A percentile compares a stretch with the other conserved stretches of the same genome.
Evolutionary conservation across 2,329 filamentous ascomycete species (phyloP).

Genomic region (Lojkania enalia): DNA sequence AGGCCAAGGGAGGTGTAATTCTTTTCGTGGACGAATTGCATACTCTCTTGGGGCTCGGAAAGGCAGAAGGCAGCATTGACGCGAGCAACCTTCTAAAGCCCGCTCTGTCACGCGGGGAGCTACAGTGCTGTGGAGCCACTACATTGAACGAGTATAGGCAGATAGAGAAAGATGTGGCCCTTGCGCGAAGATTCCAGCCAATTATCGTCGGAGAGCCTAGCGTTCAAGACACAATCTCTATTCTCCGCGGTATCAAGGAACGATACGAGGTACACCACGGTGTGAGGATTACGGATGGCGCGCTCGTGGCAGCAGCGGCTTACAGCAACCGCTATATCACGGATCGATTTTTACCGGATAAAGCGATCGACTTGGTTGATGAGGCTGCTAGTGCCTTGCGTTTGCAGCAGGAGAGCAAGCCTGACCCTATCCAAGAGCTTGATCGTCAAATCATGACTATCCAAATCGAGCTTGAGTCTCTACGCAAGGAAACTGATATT

Average conservation of each 20-base stretch:
- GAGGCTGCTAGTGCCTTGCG: conserved; percentile 90
- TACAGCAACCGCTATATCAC: conserved; percentile 97
- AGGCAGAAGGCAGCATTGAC: conserved; percentile 95
- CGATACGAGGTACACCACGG: conserved; percentile 97
- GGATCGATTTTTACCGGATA: conserved; percentile 92
- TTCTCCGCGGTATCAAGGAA: conserved; percentile 94
- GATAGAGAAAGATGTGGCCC: conserved; percentile 94
- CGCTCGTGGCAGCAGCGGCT: conserved; percentile 86
- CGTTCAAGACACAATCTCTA: conserved; percentile 91
- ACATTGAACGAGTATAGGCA: conserved; percentile 88
- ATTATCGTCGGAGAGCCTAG: conserved; percentile 91
- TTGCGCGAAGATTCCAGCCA: conserved; percentile 91
- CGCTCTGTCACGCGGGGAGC: conserved; percentile 84
- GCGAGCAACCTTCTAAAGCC: conserved; percentile 94
- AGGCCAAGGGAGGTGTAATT: conserved; percentile 86
- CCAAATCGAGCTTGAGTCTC: conserved; percentile 92
- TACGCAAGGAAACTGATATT: conserved; percentile 91
- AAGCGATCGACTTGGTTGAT: conserved; percentile 95
- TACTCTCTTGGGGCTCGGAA: conserved; percentile 86
- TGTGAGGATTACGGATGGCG: conserved; percentile 89
- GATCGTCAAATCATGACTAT: conserved; percentile 97
- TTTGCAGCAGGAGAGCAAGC: conserved; percentile 94
- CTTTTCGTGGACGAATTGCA: conserved; percentile 96
- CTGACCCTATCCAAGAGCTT: conserved; percentile 87
- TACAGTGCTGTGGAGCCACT: conserved; percentile 94